A percentile compares a stretch with the other conserved stretches of the same genome.
These are phyloP conservation scores for Coleophoma cylindrospora DNA, from an alignment of 2,329 filamentous ascomycete genomes.

Conservation along the genomic window DNA sequence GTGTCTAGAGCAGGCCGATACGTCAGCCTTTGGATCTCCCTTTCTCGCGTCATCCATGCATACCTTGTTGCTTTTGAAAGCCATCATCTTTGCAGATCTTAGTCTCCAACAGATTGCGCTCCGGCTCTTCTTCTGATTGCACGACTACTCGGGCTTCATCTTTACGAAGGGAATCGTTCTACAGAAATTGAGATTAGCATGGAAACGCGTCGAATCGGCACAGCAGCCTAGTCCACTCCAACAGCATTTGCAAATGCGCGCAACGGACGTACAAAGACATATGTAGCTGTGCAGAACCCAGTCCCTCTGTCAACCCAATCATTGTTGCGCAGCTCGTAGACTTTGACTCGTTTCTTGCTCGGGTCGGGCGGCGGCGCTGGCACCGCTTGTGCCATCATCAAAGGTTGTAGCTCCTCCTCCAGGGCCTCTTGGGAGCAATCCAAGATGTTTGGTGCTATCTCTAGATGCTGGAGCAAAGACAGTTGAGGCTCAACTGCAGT, in stretches of 20 bases:
- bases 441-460: slow-evolving; percentile 47
- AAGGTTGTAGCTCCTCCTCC: slow-evolving; percentile 53
- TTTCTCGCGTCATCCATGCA: slow-evolving; percentile 22
- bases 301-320: slow-evolving; percentile 99
- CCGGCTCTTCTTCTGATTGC: slow-evolving; percentile 87
- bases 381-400: slow-evolving; percentile 69
- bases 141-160: slow-evolving; percentile 88
- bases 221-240: neutral
- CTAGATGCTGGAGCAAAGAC: slow-evolving; percentile 55
- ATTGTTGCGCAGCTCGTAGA: slow-evolving; percentile 97
- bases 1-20: slow-evolving; percentile 61
- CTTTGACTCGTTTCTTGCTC: slow-evolving; percentile 82
- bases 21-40: slow-evolving; percentile 22
- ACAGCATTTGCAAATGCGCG: slow-evolving; percentile 1
- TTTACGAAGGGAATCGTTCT: slow-evolving; percentile 53
- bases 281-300: slow-evolving; percentile 77
- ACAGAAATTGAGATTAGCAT: slow-evolving; percentile 16
- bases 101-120: slow-evolving; percentile 79
- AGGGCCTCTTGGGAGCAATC: slow-evolving; percentile 42
- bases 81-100: slow-evolving; percentile 90
- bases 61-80: slow-evolving; percentile 97
- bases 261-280: slow-evolving; percentile 19
- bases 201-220: slow-evolving; percentile 5
- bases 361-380: slow-evolving; percentile 52
- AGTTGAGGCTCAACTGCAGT: slow-evolving; percentile 20